Percentiles rank a stretch among this genome's conserved stretches.
Evolutionary conservation across 768 basidiomycete species (phyloP).

Genomic region (Tylopilus sp.): DNA sequence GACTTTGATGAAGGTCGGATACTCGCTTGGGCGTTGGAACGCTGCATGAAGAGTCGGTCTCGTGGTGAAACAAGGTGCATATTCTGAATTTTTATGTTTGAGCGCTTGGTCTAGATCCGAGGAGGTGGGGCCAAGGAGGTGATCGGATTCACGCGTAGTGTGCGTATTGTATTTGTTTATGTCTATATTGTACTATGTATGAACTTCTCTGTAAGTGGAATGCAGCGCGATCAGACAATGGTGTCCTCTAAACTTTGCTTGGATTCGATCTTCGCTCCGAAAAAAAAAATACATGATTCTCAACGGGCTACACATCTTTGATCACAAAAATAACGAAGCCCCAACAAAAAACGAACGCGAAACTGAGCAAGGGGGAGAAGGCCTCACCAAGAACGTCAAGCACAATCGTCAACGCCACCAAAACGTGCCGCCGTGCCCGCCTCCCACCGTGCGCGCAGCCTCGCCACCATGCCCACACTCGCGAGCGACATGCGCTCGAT

Average conservation of each 20-base stretch:
- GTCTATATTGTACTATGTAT: no score
- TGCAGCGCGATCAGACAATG: no score
- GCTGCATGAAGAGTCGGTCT: no score
- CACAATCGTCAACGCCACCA: neutral
- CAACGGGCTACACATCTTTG: neutral
- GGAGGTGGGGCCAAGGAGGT: no score
- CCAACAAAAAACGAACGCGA: neutral
- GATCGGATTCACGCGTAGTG: neutral
- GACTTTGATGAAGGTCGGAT: constrained; percentile 54
- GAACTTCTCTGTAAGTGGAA: no score
- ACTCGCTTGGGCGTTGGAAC: constrained; percentile 27
- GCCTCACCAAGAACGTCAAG: neutral
- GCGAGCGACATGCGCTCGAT: constrained; percentile 1
- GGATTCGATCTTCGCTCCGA: neutral
- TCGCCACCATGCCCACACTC: constrained; percentile 18
- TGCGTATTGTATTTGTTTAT: no score
- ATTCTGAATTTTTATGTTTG: no score
- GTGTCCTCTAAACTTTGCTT: no score
- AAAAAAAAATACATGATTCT: neutral
- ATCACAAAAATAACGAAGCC: no score
- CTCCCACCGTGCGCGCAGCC: constrained; percentile 21
- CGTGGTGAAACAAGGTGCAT: neutral
- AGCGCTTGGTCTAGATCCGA: no score
- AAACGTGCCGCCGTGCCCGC: neutral
- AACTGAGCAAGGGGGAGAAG: neutral